Evolutionary conservation across 2,329 filamentous ascomycete genomes (phyloP), one percentile per base, ranked within the genome.

Genomic region (Fusarium devonianum): DNA sequence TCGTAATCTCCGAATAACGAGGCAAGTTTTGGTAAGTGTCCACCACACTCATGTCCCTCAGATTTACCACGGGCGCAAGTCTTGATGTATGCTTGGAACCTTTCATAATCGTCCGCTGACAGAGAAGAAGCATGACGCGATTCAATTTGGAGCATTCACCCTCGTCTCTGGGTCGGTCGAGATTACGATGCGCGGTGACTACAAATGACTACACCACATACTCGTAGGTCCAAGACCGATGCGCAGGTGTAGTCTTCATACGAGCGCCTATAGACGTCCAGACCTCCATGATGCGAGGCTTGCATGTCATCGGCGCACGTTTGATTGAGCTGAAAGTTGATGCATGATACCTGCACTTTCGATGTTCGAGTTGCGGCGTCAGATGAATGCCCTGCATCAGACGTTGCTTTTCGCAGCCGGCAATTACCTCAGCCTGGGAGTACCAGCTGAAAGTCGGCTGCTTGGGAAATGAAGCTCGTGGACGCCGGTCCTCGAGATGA

Each of bases 311-410:
- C 5, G 16, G 7, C 19, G 14, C 22, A 33, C 32, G 28, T 33
- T 17, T 25, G 25, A 34, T 40, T 49, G 22, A 29, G 16, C 13
- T 12, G 39, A 21, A 19, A 3, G 5, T 33, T 33, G 28, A 42
- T 42, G 28, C 39, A 18, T 33, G 26, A 18, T 22, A 10, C 7
- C 25, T 25, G 13, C 10, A 18, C 28, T 5, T 33, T 32, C 41
- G 32, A 44, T 29, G 26, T 29, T 17, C 30, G 32, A 9, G 6
- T 12, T 37, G 42, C 42, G 42, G 38, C 18, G 18, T 23, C 25
- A 19, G 30, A 11, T 16, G 4, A 7, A 26, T 19, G 22, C 8
- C 12, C 21, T 17, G n/a, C 17, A 7, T n/a, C 4, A 17, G 19
- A 14, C 4, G 16, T 16, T 14, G 19, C 32, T 19, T 21, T 12